A percentile compares a stretch with the other conserved stretches of the same genome.
Evolutionary conservation across 805 yeast genomes (phyloP).

Genomic region (Starmera amethionina): DNA sequence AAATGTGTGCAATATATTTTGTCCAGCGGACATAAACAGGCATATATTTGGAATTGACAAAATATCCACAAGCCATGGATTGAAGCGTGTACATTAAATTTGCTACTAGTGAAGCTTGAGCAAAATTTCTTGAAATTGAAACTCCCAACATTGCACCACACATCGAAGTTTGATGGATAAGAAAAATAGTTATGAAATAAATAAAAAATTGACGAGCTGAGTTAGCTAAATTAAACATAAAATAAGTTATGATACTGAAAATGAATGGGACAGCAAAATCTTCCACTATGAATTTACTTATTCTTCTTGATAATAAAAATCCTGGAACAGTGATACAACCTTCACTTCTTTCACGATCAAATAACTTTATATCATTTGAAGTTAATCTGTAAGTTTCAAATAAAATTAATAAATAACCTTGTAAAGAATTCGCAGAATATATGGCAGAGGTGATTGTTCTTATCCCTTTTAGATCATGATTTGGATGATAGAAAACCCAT

Average conservation of each 20-base stretch:
- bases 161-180: conserved; percentile 49
- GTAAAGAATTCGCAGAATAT: conserved; percentile 43
- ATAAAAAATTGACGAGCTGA: conserved; percentile 41
- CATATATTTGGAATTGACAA: conserved; percentile 60
- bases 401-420: conserved; percentile 44
- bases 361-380: conserved; percentile 43
- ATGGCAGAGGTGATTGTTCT: conserved; percentile 45
- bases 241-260: conserved; percentile 56
- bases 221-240: conserved; percentile 64
- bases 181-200: conserved; percentile 48
- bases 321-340: conserved; percentile 58
- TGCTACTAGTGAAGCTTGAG: conserved; percentile 14
- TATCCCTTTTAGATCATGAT: conserved; percentile 47
- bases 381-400: conserved; percentile 54
- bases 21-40: conserved; percentile 87
- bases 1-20: conserved; percentile 63
- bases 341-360: conserved; percentile 66
- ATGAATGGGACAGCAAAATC: conserved; percentile 55
- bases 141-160: conserved; percentile 38
- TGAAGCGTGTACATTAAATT: conserved; percentile 33
- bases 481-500: conserved; percentile 68
- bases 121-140: conserved; percentile 15
- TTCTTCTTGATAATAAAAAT: conserved; percentile 55
- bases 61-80: conserved; percentile 74
- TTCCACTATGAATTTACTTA: conserved; percentile 60